phyloP scores from a whole-genome alignment of 257 asterid species.

The Lantana camara region DNA sequence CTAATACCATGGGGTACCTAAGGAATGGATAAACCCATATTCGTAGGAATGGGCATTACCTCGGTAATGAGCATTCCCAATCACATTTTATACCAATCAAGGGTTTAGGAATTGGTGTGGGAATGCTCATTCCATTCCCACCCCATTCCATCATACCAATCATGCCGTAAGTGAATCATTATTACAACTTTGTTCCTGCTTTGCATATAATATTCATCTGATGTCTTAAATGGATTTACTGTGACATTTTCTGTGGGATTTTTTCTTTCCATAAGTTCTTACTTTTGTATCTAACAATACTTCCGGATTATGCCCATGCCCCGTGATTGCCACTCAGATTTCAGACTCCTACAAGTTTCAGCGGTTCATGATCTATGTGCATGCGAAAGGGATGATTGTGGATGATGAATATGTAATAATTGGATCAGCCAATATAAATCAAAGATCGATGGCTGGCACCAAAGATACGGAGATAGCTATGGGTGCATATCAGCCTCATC shows the following conservation, averaged over 20 bases:
- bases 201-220: background rate
- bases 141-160: too few species aligned
- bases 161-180: too few species aligned
- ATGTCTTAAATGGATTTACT: conserved; percentile 2
- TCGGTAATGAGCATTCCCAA: too few species aligned
- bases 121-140: too few species aligned
- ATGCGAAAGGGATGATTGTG: conserved; percentile 93
- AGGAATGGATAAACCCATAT: too few species aligned
- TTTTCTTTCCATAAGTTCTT: background rate
- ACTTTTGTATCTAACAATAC: background rate
- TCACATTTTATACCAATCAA: too few species aligned
- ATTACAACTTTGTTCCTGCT: conserved; percentile 13
- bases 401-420: conserved; percentile 85
- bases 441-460: conserved; percentile 91
- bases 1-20: too few species aligned
- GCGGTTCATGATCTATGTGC: conserved; percentile 93
- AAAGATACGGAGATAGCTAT: conserved; percentile 93
- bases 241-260: background rate
- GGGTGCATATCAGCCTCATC: conserved; percentile 94
- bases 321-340: conserved; percentile 45
- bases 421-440: conserved; percentile 93
- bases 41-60: too few species aligned
- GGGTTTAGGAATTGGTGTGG: too few species aligned
- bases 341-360: conserved; percentile 64
- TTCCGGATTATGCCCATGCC: background rate